A percentile compares a stretch with the other conserved stretches of the same genome.
These are phyloP conservation scores for Vachellia collinsii DNA, from an alignment of 306 rosid species.

Conservation along the genomic window DNA sequence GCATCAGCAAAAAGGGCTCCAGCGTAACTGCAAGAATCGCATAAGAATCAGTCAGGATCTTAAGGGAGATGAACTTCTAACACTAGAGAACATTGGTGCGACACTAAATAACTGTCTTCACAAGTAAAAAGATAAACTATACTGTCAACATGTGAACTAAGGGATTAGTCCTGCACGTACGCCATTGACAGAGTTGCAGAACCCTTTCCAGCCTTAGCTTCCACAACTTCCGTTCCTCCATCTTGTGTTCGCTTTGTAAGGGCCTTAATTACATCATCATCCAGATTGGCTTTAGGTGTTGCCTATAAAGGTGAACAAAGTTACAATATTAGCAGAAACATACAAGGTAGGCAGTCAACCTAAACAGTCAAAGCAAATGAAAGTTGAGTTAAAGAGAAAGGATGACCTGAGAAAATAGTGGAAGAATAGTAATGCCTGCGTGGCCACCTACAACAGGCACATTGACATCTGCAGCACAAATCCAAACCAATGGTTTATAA, in stretches of 20 bases:
- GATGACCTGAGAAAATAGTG: slow-evolving; percentile 89
- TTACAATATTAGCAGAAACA: slow-evolving; percentile 19
- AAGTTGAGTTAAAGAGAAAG: neutral
- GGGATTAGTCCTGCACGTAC: slow-evolving; percentile 58
- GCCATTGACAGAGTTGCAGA: slow-evolving; percentile 99
- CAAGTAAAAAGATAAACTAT: neutral
- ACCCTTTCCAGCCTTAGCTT: slow-evolving; percentile 99
- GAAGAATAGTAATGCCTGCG: slow-evolving; percentile 97
- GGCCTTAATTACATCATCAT: slow-evolving; percentile 65
- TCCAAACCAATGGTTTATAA: slow-evolving; percentile 6
- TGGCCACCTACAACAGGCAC: slow-evolving; percentile 99
- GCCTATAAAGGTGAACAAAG: slow-evolving; percentile 57
- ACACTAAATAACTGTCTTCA: neutral
- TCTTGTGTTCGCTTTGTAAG: slow-evolving; percentile 97
- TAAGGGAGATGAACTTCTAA: neutral
- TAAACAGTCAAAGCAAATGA: neutral
- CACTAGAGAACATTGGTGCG: neutral
- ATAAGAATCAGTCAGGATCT: neutral
- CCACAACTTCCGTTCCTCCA: slow-evolving; percentile 99
- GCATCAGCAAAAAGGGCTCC: slow-evolving; percentile 98
- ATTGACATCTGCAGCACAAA: slow-evolving; percentile 75
- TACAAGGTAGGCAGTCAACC: slow-evolving; percentile 25
- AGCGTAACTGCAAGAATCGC: slow-evolving; percentile 73
- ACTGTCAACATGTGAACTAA: neutral
- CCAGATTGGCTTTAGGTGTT: slow-evolving; percentile 79